A percentile compares a stretch with the other conserved stretches of the same genome.
phyloP scores from a whole-genome alignment of 306 rosid species.

The Macrotyloma uniflorum region DNA sequence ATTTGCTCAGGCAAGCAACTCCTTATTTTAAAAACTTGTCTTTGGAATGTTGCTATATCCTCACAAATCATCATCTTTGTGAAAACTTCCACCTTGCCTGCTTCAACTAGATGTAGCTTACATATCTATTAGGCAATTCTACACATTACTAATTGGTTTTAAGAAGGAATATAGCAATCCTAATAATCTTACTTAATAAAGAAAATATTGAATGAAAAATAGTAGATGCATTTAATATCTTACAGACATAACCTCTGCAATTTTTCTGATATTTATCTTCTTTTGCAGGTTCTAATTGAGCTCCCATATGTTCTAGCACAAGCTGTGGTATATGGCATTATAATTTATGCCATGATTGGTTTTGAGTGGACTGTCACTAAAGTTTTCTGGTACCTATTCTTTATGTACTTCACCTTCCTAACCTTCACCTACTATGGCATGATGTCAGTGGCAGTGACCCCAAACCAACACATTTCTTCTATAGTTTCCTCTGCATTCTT shows the following conservation, averaged over 20 bases:
- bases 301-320: conserved; percentile 57
- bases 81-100: background rate
- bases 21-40: background rate
- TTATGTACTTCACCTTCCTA: conserved; percentile 57
- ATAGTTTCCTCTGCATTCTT: conserved; percentile 53
- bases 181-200: background rate
- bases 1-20: conserved; percentile 57
- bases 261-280: conserved; percentile 25
- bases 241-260: background rate
- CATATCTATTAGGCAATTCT: background rate
- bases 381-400: conserved; percentile 58
- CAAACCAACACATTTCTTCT: conserved; percentile 55
- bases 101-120: background rate
- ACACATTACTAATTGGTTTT: background rate
- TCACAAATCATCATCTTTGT: background rate
- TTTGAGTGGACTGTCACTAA: conserved; percentile 57
- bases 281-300: conserved; percentile 61
- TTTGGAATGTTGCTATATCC: background rate
- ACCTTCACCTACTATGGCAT: conserved; percentile 69
- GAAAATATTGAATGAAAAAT: background rate
- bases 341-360: conserved; percentile 61
- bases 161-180: background rate
- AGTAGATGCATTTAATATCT: background rate
- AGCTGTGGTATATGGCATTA: conserved; percentile 51
- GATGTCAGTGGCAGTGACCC: conserved; percentile 63